These are phyloP conservation scores for Fusarium luffae DNA, from an alignment of 2,329 filamentous ascomycete genomes.

Conservation along the genomic window DNA sequence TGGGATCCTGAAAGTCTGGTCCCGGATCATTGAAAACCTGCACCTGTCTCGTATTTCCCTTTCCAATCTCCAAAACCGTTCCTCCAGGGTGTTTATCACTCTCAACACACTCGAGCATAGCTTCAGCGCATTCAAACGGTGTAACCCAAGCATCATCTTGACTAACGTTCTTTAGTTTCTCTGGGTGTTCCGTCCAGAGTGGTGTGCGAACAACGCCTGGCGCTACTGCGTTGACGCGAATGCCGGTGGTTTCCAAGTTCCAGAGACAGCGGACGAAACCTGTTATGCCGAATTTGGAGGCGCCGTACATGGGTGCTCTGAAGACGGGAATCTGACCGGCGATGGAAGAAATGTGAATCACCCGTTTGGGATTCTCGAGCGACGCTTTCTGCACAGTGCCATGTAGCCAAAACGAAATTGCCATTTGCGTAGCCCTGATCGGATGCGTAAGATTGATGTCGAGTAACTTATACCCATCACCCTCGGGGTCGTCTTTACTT, in stretches of 20 bases:
- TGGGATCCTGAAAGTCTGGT: slow-evolving; percentile 46
- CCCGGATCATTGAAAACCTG: slow-evolving; percentile 53
- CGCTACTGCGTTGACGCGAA: slow-evolving; percentile 58
- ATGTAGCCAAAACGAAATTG: slow-evolving; percentile 53
- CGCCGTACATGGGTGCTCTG: slow-evolving; percentile 53
- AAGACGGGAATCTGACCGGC: slow-evolving; percentile 52
- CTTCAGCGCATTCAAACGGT: slow-evolving; percentile 55
- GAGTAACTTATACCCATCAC: slow-evolving; percentile 50
- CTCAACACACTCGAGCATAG: slow-evolving; percentile 56
- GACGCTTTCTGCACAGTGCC: slow-evolving; percentile 36
- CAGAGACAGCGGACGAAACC: slow-evolving; percentile 57
- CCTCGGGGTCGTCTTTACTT: slow-evolving; percentile 47
- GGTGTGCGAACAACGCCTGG: slow-evolving; percentile 59
- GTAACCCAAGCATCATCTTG: slow-evolving; percentile 55
- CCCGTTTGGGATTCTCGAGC: slow-evolving; percentile 48
- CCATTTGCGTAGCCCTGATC: slow-evolving; percentile 55
- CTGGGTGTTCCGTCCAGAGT: slow-evolving; percentile 57
- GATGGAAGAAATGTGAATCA: slow-evolving; percentile 54
- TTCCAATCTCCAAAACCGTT: slow-evolving; percentile 56
- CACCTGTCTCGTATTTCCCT: slow-evolving; percentile 48
- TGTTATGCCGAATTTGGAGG: slow-evolving; percentile 53
- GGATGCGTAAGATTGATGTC: slow-evolving; percentile 58
- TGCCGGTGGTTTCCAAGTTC: slow-evolving; percentile 48
- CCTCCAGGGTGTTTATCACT: slow-evolving; percentile 51
- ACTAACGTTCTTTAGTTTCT: slow-evolving; percentile 55